Percentiles rank a stretch among this genome's conserved stretches.
Evolutionary conservation across 139 green algal genomes (phyloP).

Genomic region (Desmodesmus armatus): DNA sequence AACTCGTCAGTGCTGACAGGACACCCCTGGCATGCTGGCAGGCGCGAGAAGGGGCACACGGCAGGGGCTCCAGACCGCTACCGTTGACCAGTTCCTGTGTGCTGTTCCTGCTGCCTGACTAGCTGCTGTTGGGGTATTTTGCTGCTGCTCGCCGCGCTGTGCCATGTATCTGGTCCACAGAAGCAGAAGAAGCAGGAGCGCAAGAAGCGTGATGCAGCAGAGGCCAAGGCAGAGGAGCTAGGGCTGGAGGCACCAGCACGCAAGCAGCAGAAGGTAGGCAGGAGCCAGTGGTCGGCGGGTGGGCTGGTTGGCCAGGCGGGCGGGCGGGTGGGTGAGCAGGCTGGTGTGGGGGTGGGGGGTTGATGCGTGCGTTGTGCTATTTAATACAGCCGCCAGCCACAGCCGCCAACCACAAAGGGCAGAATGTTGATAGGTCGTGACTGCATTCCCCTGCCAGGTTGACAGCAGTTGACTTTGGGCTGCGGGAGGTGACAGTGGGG

Average conservation of each 20-base stretch:
- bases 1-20: too few species aligned
- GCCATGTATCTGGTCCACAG: constrained; percentile 45
- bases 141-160: background rate
- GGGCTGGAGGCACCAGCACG: constrained; percentile 78
- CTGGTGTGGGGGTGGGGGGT: too few species aligned
- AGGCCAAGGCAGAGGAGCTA: constrained; percentile 67
- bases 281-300: background rate
- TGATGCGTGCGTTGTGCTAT: too few species aligned
- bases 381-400: too few species aligned
- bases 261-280: constrained; percentile 82
- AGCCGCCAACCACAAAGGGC: too few species aligned
- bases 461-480: background rate
- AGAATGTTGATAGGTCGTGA: too few species aligned
- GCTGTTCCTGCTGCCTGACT: background rate
- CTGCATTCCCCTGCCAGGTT: too few species aligned
- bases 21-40: background rate
- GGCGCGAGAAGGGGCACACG: background rate
- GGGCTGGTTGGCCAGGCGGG: background rate
- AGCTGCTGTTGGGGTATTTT: background rate
- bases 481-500: too few species aligned
- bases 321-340: too few species aligned
- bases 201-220: constrained; percentile 76
- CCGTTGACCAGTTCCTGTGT: background rate
- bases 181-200: constrained; percentile 80
- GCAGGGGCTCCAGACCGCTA: background rate